A percentile compares a stretch with the other conserved stretches of the same genome.
Conservation (phyloP, 768 basidiomycete genomes). For the Mycena indigotica region DNA sequence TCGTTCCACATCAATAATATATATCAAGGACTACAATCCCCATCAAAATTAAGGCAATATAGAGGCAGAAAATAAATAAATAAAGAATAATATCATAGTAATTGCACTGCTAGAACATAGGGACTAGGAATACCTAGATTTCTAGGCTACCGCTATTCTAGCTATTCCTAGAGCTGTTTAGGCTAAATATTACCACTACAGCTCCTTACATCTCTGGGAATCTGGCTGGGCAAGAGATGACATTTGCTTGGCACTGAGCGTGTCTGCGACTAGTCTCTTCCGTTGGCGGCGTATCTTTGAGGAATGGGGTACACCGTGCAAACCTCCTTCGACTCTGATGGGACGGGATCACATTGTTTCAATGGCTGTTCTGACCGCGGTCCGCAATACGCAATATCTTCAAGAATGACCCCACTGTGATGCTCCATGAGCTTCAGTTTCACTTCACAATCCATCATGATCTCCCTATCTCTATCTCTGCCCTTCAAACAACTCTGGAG, state of each 20-base stretch:
- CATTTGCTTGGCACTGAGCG: conserved; percentile 19
- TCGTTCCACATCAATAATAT: no score
- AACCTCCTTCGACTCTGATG: conserved; percentile 23
- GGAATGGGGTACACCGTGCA: conserved; percentile 12
- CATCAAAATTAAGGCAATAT: no score
- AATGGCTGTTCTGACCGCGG: conserved; percentile 13
- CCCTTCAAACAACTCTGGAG: conserved; percentile 17
- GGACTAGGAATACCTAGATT: no score
- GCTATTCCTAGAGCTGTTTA: no score
- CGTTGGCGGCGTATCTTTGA: conserved; percentile 25
- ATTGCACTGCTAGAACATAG: no score
- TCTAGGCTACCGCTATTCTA: no score
- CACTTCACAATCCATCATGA: conserved; percentile 15
- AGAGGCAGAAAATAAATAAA: no score
- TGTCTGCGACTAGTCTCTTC: conserved; percentile 23
- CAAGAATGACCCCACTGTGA: background rate
- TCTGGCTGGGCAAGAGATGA: conserved; percentile 23
- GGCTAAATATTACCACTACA: no score
- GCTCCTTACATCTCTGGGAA: conserved; percentile 24
- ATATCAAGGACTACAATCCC: no score
- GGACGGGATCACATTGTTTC: conserved; percentile 19
- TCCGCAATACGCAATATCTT: background rate
- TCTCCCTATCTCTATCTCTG: conserved; percentile 15
- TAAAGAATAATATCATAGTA: no score
- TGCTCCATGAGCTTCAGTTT: background rate